Evolutionary conservation across 257 asterid genomes (phyloP), one percentile per base, ranked within the genome.

Genomic region (Nyctanthes arbortristis): DNA sequence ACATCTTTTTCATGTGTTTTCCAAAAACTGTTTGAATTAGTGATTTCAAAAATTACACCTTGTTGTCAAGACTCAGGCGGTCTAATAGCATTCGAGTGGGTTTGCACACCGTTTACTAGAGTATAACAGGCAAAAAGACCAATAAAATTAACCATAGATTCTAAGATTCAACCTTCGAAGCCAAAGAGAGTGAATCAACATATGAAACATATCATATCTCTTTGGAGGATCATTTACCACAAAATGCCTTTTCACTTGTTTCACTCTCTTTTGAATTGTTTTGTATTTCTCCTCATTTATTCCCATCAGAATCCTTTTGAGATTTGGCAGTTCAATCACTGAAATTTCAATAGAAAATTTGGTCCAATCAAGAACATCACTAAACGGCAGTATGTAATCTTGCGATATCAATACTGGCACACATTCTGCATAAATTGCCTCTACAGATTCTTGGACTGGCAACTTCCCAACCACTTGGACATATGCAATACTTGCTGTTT

Each of bases 391-490:
- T 1, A 86, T 60, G 43, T 85, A 88, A 22, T 84, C 73, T 30
- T 81, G 71, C 0, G 88, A 81, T 18, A 88, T 84, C 70, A 84
- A 66, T 11, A 88, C 90, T 3, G 88, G 92, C 63, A 88, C 84
- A 8, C 92, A 85, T n/a, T 80, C 92, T 0, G 88, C 78, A 45
- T 85, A 88, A 4, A 88, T 83, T 0, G 95, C 85, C 68, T 85
- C 92, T 29, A 76, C 86, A 4, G n/a, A 85, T 35, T 72, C 95
- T 76, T 16, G 91, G 86, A 32, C 91, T 88, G 1, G 95, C 95
- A 68, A 88, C 91, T 79, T 88, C 91, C 58, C 57, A 79, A 49
- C 91, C 95, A 13, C 89, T 85, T 0, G 95, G 95, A 47, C 92
- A 84, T 31, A 88, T 24, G 32, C 92, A 85, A 12, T 36, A 85